Percentiles rank a stretch among this genome's conserved stretches.
These are phyloP conservation scores for Akanthomyces uredinophilus DNA, from an alignment of 2,329 filamentous ascomycete species.

Conservation along the genomic window DNA sequence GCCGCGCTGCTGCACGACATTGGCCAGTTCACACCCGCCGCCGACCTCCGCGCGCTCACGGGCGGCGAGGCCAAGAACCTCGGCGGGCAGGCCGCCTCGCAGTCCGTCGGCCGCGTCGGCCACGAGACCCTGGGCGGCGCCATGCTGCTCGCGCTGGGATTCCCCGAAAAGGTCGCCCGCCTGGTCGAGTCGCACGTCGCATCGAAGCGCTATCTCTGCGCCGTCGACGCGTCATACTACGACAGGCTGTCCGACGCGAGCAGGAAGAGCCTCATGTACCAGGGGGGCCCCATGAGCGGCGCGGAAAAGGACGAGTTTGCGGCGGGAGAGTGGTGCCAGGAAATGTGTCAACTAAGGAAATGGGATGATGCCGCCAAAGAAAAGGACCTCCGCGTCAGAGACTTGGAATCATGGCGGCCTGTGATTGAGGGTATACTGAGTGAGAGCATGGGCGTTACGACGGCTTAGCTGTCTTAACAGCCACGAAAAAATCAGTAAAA, in stretches of 20 bases:
- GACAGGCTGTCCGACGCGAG: constrained; percentile 19
- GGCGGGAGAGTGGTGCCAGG: constrained; percentile 13
- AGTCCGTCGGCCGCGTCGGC: constrained; percentile 17
- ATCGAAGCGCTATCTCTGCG: constrained; percentile 20
- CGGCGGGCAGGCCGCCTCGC: constrained; percentile 9
- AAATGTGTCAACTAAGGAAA: constrained; percentile 18
- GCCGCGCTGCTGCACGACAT: constrained; percentile 20
- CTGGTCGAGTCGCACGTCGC: constrained; percentile 20
- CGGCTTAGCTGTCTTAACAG: not conserved
- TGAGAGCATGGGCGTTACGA: not conserved
- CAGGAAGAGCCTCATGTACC: constrained; percentile 17
- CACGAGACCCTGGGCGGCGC: constrained; percentile 17
- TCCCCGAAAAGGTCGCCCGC: constrained; percentile 16
- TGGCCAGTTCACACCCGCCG: constrained; percentile 18
- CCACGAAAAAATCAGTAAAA: no score
- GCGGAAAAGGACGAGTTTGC: constrained; percentile 14
- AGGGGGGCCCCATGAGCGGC: constrained; percentile 18
- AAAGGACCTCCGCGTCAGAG: not conserved
- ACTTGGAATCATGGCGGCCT: constrained; percentile 7
- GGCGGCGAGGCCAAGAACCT: constrained; percentile 15
- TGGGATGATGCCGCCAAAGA: constrained; percentile 20
- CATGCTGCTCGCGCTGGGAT: constrained; percentile 17
- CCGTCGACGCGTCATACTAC: constrained; percentile 16
- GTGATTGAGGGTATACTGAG: constrained; percentile 7
- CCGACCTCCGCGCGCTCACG: constrained; percentile 15